Evolutionary conservation across 345 rosid species (phyloP).

Genomic region (Gossypium thurberi): DNA sequence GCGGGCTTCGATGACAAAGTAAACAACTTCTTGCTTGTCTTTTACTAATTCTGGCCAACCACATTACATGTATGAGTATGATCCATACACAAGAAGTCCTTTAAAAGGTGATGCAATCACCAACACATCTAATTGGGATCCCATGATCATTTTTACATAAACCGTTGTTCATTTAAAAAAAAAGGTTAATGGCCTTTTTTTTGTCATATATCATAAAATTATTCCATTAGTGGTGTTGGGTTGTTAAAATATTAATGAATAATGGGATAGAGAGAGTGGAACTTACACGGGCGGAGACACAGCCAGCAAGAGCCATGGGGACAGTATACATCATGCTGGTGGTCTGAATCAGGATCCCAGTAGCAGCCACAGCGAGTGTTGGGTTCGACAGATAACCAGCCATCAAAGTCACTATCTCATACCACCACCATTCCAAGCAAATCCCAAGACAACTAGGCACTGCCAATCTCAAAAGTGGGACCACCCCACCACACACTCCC

Average conservation of each 20-base stretch:
- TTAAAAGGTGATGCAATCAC: conserved; percentile 29
- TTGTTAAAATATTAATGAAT: not conserved
- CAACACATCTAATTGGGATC: not conserved
- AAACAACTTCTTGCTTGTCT: conserved; percentile 15
- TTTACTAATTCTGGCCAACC: conserved; percentile 26
- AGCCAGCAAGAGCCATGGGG: conserved; percentile 98
- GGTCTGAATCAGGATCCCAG: conserved; percentile 91
- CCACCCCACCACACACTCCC: conserved; percentile 52
- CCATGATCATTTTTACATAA: not conserved
- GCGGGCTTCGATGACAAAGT: conserved; percentile 15
- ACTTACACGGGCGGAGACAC: conserved; percentile 94
- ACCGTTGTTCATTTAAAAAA: too few species aligned
- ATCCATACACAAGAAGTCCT: conserved; percentile 2
- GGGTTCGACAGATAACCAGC: conserved; percentile 92
- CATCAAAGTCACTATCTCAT: conserved; percentile 81
- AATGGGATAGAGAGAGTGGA: not conserved
- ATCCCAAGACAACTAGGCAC: conserved; percentile 93
- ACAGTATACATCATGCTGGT: conserved; percentile 98
- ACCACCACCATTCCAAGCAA: conserved; percentile 99
- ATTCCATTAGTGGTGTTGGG: not conserved
- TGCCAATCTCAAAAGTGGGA: conserved; percentile 69
- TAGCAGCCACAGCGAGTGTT: conserved; percentile 78
- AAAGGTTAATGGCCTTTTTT: not conserved
- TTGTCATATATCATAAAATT: not conserved
- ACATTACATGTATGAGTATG: conserved; percentile 23